These are phyloP conservation scores for Zarea fungicola DNA, from an alignment of 2,329 filamentous ascomycete species.

Conservation along the genomic window DNA sequence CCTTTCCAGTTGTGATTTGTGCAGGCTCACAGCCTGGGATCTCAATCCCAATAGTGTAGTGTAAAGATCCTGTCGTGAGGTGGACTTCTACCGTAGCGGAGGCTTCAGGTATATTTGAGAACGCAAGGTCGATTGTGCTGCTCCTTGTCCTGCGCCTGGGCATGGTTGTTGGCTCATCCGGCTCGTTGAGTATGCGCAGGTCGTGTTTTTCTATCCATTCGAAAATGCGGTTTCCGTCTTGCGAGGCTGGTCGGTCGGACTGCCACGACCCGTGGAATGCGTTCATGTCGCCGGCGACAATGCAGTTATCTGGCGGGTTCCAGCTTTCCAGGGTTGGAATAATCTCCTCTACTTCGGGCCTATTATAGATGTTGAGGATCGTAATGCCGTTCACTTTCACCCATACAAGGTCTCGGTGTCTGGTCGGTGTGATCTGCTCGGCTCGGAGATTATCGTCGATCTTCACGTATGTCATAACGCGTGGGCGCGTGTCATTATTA, in stretches of 20 bases:
- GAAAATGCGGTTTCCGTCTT: neutral
- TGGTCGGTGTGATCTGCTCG: conserved; percentile 12
- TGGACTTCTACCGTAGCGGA: neutral
- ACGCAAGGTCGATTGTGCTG: conserved; percentile 1
- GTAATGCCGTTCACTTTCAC: neutral
- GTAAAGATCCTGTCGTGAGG: neutral
- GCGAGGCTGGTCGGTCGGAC: neutral
- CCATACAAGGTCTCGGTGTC: conserved; percentile 4
- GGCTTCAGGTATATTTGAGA: neutral
- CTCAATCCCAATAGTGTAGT: neutral
- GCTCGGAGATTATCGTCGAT: neutral
- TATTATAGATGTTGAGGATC: conserved; percentile 1
- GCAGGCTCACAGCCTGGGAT: neutral
- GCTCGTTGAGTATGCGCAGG: neutral
- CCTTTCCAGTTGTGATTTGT: neutral
- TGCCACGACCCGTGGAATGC: neutral
- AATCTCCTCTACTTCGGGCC: neutral
- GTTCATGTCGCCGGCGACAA: conserved; percentile 4
- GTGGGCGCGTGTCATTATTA: neutral
- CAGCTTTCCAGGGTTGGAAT: neutral
- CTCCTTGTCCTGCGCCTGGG: neutral
- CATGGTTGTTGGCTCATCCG: neutral
- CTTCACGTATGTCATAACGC: conserved; percentile 2
- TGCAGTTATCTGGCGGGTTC: neutral
- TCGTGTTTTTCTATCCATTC: neutral